Evolutionary conservation across 1,284 basidiomycete genomes (phyloP), one percentile per base, ranked within the genome.

Genomic region (Entoloma clypeatum): DNA sequence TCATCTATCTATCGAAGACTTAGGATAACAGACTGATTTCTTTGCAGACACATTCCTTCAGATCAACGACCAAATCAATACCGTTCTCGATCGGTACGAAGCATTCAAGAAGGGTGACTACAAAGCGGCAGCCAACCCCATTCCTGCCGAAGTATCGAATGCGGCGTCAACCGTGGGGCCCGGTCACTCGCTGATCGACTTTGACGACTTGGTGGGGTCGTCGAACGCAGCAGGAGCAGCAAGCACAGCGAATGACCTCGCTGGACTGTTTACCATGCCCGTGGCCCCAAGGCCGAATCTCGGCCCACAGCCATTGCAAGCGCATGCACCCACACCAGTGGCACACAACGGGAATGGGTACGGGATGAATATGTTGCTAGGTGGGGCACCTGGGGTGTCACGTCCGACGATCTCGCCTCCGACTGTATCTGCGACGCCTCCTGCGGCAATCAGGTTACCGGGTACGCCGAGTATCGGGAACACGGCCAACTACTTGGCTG

Each of bases 41-140:
- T 21, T 27, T 6, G 10, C 54, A 91, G 94, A 95, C 52, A 90
- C 92, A 2, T 85, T 97, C 63, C 72, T 99, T 19, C 79, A 98
- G 61, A 93, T 95, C 49, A 99, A 99, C 63, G 96, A 99, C 64
- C 84, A 96, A 55, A 95, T 99, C 65, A 98, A 99, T 67, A 88
- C 81, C 25, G 90, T 95, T 11, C 65, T 96, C 13, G 78, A 81
- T 32, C 85, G 95, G 18, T 97, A 94, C 59, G 90, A 95, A 51
- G 82, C 92, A 1, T 95, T 88, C 74, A 88, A 90, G 64, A 82
- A 80, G 47, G 95, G 94, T 29, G 92, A 98, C 65, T 94, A 74
- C 49, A 67, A 62, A 16, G 71, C 78, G 23, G 75, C 81, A 22
- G 66, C 81, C 26, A 76, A 88, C 58, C 75, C 84, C 36, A 68